phyloP scores from a whole-genome alignment of 345 rosid species.

The Alliaria petiolata region DNA sequence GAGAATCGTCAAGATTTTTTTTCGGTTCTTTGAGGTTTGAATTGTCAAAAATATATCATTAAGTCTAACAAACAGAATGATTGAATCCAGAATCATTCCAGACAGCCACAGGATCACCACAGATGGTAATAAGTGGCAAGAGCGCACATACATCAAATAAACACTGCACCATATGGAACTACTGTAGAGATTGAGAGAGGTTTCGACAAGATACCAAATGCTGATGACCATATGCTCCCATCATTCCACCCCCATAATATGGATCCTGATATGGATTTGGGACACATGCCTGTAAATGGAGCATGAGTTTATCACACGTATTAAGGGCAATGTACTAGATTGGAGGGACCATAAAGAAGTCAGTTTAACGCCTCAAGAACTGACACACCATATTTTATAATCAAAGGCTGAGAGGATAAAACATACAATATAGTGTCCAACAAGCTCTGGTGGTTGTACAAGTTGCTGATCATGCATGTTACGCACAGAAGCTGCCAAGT shows the following conservation, averaged over 20 bases:
- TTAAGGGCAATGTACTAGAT: too few relatives aligned
- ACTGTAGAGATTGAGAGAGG: conserved; percentile 13
- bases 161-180: conserved; percentile 12
- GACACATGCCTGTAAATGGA: conserved; percentile 77
- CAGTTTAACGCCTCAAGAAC: too few relatives aligned
- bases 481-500: conserved; percentile 37
- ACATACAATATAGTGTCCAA: conserved; percentile 91
- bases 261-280: conserved; percentile 88
- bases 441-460: conserved; percentile 82
- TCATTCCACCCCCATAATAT: conserved; percentile 69
- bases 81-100: neutral
- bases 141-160: conserved; percentile 4
- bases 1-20: neutral
- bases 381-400: neutral
- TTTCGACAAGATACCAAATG: conserved; percentile 57
- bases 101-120: neutral
- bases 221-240: conserved; percentile 87
- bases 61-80: neutral
- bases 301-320: neutral
- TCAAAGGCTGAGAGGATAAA: neutral
- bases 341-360: too few relatives aligned
- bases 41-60: neutral
- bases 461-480: conserved; percentile 46
- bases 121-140: neutral
- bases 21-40: neutral